phyloP scores from a whole-genome alignment of 345 rosid genomes.

The Cardiospermum halicacabum region DNA sequence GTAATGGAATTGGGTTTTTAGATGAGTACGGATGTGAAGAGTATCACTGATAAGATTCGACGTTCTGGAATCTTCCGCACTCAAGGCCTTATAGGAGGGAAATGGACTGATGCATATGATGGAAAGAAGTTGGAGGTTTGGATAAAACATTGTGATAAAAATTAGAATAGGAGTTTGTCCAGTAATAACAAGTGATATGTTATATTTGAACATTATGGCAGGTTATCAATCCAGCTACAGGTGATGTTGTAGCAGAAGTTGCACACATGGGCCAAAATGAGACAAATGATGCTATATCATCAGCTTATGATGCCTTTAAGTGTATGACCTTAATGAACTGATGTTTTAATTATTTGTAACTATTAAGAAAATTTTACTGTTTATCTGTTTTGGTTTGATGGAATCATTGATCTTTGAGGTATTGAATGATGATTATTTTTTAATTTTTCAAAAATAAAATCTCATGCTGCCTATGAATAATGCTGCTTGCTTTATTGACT shows the following conservation, averaged over 20 bases:
- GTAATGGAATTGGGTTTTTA: conserved; percentile 23
- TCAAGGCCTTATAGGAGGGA: conserved; percentile 82
- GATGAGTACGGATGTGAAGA: conserved; percentile 55
- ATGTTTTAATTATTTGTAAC: neutral
- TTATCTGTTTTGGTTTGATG: neutral
- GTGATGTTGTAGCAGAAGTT: conserved; percentile 67
- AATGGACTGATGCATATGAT: conserved; percentile 78
- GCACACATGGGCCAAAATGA: conserved; percentile 80
- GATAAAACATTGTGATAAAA: neutral
- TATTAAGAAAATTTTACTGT: neutral
- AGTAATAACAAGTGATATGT: neutral
- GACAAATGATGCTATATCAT: conserved; percentile 82
- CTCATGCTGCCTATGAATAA: neutral
- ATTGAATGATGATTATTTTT: neutral
- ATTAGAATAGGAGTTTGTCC: neutral
- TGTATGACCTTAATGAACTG: conserved; percentile 40
- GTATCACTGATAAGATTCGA: conserved; percentile 39
- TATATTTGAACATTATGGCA: conserved; percentile 19
- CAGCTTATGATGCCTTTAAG: conserved; percentile 66
- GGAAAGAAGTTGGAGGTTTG: conserved; percentile 64
- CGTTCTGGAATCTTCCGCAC: conserved; percentile 53
- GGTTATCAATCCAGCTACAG: conserved; percentile 91
- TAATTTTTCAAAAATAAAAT: neutral
- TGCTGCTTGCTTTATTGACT: neutral
- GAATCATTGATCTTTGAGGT: neutral